Evolutionary conservation across 1,284 basidiomycete species (phyloP).

Genomic region (Leccinum angustisporum): DNA sequence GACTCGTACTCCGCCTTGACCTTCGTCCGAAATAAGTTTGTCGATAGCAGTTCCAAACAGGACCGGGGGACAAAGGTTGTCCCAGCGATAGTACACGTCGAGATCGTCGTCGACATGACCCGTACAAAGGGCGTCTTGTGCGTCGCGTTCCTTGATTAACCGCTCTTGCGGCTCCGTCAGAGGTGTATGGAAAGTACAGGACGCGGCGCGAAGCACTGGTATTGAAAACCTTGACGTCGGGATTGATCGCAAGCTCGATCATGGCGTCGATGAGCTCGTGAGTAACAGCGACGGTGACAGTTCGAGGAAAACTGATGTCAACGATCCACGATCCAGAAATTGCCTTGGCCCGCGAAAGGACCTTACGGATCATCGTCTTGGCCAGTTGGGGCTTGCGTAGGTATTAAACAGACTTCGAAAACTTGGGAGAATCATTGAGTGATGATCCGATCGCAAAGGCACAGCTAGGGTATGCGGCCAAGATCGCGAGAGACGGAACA

Average conservation of each 20-base stretch:
- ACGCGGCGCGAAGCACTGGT: no score
- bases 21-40: no score
- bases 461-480: conserved; percentile 27
- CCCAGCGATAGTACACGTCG: no score
- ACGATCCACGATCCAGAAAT: conserved; percentile 33
- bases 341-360: conserved; percentile 27
- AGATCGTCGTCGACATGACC: no score
- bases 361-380: conserved; percentile 31
- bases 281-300: conserved; percentile 32
- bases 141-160: no score
- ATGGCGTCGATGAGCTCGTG: conserved; percentile 31
- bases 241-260: conserved; percentile 14
- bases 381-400: conserved; percentile 16
- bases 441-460: conserved; percentile 25
- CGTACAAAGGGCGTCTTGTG: no score
- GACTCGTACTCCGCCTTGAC: no score
- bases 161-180: no score
- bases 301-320: conserved; percentile 34
- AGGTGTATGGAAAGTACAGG: no score
- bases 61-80: no score
- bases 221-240: no score
- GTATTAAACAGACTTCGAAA: conserved; percentile 27
- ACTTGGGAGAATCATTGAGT: conserved; percentile 20
- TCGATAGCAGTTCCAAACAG: no score
- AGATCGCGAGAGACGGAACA: conserved; percentile 28